Percentiles rank a stretch among this genome's conserved stretches.
phyloP scores from a whole-genome alignment of 768 basidiomycete species.

The Serendipita indica region DNA sequence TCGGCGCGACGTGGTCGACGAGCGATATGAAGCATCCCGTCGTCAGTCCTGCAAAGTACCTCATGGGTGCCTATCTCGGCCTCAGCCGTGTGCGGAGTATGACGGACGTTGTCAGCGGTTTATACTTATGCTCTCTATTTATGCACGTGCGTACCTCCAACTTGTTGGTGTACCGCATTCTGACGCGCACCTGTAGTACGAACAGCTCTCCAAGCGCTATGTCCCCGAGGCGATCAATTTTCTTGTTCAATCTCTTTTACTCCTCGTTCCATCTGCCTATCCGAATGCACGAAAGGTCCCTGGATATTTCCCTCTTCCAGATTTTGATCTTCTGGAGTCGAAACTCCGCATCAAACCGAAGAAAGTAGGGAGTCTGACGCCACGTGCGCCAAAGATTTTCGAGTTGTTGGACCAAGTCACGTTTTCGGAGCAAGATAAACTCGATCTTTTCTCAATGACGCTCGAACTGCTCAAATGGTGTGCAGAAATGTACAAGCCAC shows the following conservation, averaged over 20 bases:
- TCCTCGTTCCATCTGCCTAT: slow-evolving; percentile 54
- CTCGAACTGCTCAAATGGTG: slow-evolving; percentile 51
- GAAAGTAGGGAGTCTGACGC: slow-evolving; percentile 27
- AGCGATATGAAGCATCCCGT: slow-evolving; percentile 90
- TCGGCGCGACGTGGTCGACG: slow-evolving; percentile 79
- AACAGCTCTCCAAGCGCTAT: slow-evolving; percentile 66
- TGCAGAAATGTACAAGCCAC: slow-evolving; percentile 59
- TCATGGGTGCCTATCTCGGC: slow-evolving; percentile 85
- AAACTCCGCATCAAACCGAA: slow-evolving; percentile 28
- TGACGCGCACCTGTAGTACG: slow-evolving; percentile 50
- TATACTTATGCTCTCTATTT: slow-evolving; percentile 79
- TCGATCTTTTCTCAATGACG: slow-evolving; percentile 48
- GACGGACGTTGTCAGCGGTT: slow-evolving; percentile 63
- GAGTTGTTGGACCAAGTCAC: slow-evolving; percentile 25
- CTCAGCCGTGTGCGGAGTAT: slow-evolving; percentile 65
- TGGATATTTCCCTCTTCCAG: slow-evolving; percentile 55
- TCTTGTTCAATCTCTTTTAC: slow-evolving; percentile 48
- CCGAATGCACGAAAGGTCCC: slow-evolving; percentile 36
- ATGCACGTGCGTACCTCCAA: slow-evolving; percentile 21
- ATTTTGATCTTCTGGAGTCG: slow-evolving; percentile 39
- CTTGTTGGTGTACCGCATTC: background rate
- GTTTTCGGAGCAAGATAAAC: slow-evolving; percentile 48
- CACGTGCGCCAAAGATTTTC: slow-evolving; percentile 34
- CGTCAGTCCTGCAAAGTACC: slow-evolving; percentile 66
- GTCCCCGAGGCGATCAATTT: slow-evolving; percentile 87